Percentiles rank a stretch among this genome's conserved stretches.
Evolutionary conservation across 768 basidiomycete genomes (phyloP).

Genomic region (Tephrocybe sp.): DNA sequence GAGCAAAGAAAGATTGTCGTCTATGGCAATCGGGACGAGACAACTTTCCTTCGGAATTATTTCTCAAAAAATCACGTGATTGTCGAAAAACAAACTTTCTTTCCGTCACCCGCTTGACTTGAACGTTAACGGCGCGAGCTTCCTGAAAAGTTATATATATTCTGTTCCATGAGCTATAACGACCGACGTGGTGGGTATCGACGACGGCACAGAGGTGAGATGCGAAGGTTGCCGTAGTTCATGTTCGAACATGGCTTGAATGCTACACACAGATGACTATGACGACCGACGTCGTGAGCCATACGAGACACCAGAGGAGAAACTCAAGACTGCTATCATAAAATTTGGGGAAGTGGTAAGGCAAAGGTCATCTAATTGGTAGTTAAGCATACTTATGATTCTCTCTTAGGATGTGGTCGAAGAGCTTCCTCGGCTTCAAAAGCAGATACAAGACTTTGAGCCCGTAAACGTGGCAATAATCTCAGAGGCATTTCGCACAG

Average conservation of each 20-base stretch:
- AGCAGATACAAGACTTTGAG: constrained; percentile 59
- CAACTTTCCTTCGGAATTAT: too few relatives aligned
- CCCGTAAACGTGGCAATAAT: constrained; percentile 62
- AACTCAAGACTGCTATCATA: constrained; percentile 63
- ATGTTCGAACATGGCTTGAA: constrained; percentile 19
- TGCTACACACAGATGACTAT: constrained; percentile 59
- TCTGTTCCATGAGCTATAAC: constrained; percentile 49
- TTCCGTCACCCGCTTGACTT: background rate
- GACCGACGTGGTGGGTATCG: constrained; percentile 54
- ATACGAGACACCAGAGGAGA: constrained; percentile 73
- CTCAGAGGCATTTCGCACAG: constrained; percentile 75
- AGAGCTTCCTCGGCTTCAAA: constrained; percentile 67
- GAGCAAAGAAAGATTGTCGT: too few relatives aligned
- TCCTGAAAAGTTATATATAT: constrained; percentile 19
- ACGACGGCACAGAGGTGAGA: constrained; percentile 57
- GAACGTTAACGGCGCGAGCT: constrained; percentile 9
- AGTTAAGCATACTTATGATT: constrained; percentile 6
- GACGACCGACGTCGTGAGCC: constrained; percentile 65
- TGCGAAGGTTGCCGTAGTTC: constrained; percentile 17
- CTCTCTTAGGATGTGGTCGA: constrained; percentile 60
- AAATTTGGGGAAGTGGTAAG: constrained; percentile 84
- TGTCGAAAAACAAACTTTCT: background rate
- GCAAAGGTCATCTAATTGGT: constrained; percentile 6
- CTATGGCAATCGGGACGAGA: too few relatives aligned
- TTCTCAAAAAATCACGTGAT: too few relatives aligned